Conservation (phyloP, 2,329 filamentous ascomycete genomes). For the Diaporthe longicolla region DNA sequence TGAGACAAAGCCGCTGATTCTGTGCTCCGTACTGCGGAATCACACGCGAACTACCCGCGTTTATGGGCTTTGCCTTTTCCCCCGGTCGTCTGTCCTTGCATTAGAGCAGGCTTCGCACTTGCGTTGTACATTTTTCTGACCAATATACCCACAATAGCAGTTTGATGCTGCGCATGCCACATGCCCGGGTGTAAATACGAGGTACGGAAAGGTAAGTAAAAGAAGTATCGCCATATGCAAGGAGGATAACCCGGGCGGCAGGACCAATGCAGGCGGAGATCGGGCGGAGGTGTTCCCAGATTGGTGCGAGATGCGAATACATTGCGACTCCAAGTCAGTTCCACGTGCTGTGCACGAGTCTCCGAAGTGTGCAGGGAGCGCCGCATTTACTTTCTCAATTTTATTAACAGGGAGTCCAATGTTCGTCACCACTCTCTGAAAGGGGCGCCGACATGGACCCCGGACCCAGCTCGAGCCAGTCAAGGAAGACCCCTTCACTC, state of each 20-base stretch:
- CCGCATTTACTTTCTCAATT: slow-evolving; percentile 23
- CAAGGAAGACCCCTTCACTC: slow-evolving; percentile 22
- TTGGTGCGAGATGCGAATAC: slow-evolving; percentile 11
- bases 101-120: background rate
- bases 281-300: slow-evolving; percentile 20
- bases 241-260: background rate
- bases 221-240: background rate
- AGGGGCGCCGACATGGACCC: background rate
- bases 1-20: background rate
- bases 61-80: no score
- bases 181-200: background rate
- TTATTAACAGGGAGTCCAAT: background rate
- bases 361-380: background rate
- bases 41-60: no score
- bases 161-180: background rate
- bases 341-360: background rate
- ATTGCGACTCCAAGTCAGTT: slow-evolving; percentile 1
- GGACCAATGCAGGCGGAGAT: background rate
- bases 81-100: background rate
- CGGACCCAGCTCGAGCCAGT: background rate
- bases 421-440: slow-evolving; percentile 20
- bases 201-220: background rate
- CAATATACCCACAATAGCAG: background rate
- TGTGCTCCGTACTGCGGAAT: no score
- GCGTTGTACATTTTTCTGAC: background rate